Evolutionary conservation across 2,329 filamentous ascomycete genomes (phyloP).

Genomic region (Xylariaceae sp.): DNA sequence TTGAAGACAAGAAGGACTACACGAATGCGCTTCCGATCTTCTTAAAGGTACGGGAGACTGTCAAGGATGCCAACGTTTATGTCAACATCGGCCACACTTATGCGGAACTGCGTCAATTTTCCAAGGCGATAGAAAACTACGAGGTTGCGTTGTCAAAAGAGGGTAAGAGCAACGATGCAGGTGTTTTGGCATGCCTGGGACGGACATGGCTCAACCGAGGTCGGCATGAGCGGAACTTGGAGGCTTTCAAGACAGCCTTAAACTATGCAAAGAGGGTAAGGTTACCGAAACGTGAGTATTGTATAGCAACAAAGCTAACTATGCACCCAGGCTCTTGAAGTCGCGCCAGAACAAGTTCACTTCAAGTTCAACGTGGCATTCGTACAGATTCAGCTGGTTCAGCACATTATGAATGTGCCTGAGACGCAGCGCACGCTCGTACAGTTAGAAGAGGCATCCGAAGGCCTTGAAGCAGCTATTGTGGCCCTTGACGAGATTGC

Average conservation of each 20-base stretch:
- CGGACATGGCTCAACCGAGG: constrained; percentile 87
- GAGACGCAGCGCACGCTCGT: constrained; percentile 79
- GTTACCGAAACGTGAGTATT: neutral
- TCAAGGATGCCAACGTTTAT: constrained; percentile 87
- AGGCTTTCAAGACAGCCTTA: constrained; percentile 63
- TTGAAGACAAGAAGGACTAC: constrained; percentile 93
- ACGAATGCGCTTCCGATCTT: constrained; percentile 85
- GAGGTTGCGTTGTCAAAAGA: constrained; percentile 84
- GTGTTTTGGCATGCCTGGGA: constrained; percentile 84
- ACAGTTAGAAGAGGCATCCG: constrained; percentile 80
- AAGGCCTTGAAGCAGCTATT: constrained; percentile 86
- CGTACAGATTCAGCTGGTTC: constrained; percentile 92
- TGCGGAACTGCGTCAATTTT: constrained; percentile 86
- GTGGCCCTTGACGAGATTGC: constrained; percentile 71
- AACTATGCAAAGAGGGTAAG: constrained; percentile 69
- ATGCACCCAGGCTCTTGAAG: constrained; percentile 68
- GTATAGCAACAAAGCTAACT: constrained; percentile 32
- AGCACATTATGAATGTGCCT: constrained; percentile 74
- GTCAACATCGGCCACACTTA: constrained; percentile 95
- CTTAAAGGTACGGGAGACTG: constrained; percentile 85
- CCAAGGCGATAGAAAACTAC: constrained; percentile 93
- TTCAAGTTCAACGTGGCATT: constrained; percentile 98
- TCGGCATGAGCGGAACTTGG: constrained; percentile 65
- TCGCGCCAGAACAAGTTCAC: constrained; percentile 83
- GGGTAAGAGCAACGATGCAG: constrained; percentile 73